Base-by-base conservation (phyloP, 495 filamentous ascomycete genomes). In the Halenospora varia region DNA sequence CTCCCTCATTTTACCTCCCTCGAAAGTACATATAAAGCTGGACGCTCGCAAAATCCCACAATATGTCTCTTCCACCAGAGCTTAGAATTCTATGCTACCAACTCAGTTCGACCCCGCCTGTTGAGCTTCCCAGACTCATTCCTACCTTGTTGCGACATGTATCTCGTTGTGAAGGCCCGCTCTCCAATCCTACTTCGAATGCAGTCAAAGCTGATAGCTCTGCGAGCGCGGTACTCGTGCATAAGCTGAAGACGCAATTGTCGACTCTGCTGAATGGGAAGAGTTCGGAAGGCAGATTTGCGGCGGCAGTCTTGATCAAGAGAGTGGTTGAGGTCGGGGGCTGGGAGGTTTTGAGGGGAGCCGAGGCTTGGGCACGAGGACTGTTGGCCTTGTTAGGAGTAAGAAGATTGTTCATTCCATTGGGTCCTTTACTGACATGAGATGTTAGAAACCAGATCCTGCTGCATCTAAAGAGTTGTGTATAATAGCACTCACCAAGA, bases 171-270 rank as follows among this genome's bases (percentile, higher is more conserved):
- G 77, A 75, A 52, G 77, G 74, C 46, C 70, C 81, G 3, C 73
- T 90, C 9, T 82, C 83, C 22, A 69, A 75, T 2, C 65, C 82
- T 10, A 69, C 69, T 54, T 66, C 53, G 55, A 75, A 74, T 18
- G 71, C 76, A 42, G 53, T 69, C 24, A 78, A 81, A 42, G 63
- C 71, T 57, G 75, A 76, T 49, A 75, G 76, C 4, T 79, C 85
- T 0, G 87, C 92, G 24, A 74, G 76, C 2, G 70, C 82, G 0
- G 68, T 82, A 44, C 82, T 88, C 42, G 75, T 91, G 13, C 90
- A 95, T 71, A 90, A 87, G 66, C 75, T 92, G 53, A 88, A 85
- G 66, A 91, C 88, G 19, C 84, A 89, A 51, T 74, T 97, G 59
- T 84, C 84, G 13, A 82, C 86, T 4, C 73, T 96, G 48, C 69